A percentile compares a stretch with the other conserved stretches of the same genome.
These are phyloP conservation scores for Calonectria ilicicola DNA, from an alignment of 2,329 filamentous ascomycete genomes.

Conservation along the genomic window DNA sequence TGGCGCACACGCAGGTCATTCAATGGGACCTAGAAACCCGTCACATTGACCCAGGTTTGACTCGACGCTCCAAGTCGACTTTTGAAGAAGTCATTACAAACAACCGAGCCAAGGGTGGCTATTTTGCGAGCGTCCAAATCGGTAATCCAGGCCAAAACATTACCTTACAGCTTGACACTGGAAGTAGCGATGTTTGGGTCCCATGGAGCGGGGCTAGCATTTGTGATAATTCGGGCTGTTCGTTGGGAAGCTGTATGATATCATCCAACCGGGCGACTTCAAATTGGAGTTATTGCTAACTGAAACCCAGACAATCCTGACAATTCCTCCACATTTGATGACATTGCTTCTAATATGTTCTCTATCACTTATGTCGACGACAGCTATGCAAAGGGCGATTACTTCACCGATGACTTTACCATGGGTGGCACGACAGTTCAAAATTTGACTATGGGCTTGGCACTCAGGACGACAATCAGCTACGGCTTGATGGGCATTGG, in stretches of 20 bases:
- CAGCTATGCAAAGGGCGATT: constrained; percentile 67
- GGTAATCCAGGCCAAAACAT: constrained; percentile 70
- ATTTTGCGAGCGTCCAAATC: constrained; percentile 68
- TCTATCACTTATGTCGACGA: constrained; percentile 73
- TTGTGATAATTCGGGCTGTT: constrained; percentile 55
- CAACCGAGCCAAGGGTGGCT: constrained; percentile 57
- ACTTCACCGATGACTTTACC: constrained; percentile 68
- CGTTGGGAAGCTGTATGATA: constrained; percentile 60
- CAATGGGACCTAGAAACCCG: constrained; percentile 61
- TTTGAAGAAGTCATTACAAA: constrained; percentile 60
- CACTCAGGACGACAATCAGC: constrained; percentile 63
- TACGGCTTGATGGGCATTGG: constrained; percentile 72
- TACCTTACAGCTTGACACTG: constrained; percentile 72
- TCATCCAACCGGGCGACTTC: constrained; percentile 6
- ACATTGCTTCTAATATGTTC: constrained; percentile 59
- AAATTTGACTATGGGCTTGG: constrained; percentile 71
- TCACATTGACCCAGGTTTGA: constrained; percentile 44
- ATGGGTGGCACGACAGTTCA: constrained; percentile 65
- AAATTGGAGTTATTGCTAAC: constrained; percentile 34
- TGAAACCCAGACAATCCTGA: constrained; percentile 56
- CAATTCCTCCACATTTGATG: constrained; percentile 59
- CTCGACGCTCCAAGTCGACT: constrained; percentile 52
- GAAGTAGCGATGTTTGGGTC: constrained; percentile 75
- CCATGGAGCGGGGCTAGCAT: constrained; percentile 53
- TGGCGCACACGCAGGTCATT: constrained; percentile 51